phyloP scores from a whole-genome alignment of 225 moss, liverwort and hornwort species.

The Sphagnum contortum region DNA sequence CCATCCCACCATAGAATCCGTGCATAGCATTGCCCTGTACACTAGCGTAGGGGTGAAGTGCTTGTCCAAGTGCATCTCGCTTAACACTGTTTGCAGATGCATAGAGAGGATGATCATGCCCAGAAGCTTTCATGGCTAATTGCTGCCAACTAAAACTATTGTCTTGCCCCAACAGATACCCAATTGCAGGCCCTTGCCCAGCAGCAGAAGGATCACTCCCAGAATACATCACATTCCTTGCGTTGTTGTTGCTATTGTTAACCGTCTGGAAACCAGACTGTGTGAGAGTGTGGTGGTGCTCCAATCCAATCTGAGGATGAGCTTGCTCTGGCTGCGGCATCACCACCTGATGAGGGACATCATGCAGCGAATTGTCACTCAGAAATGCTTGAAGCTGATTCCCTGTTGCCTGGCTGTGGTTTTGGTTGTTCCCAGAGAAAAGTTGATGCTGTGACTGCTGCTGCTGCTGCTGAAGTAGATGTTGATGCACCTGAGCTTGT shows the following conservation, averaged over 20 bases:
- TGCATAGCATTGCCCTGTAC: constrained; percentile 51
- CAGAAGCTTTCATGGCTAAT: constrained; percentile 84
- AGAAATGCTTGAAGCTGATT: constrained; percentile 86
- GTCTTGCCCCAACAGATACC: constrained; percentile 84
- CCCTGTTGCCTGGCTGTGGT: constrained; percentile 51
- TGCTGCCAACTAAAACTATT: constrained; percentile 97
- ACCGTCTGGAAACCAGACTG: constrained; percentile 42
- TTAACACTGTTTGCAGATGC: constrained; percentile 48
- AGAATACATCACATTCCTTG: constrained; percentile 43
- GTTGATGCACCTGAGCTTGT: constrained; percentile 57
- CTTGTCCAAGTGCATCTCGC: constrained; percentile 44
- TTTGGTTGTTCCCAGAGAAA: constrained; percentile 26
- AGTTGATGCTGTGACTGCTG: constrained; percentile 64
- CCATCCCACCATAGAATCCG: constrained; percentile 42
- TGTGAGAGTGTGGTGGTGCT: constrained; percentile 46
- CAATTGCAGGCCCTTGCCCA: constrained; percentile 74
- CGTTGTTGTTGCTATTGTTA: constrained; percentile 22
- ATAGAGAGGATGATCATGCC: constrained; percentile 60
- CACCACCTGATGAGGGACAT: constrained; percentile 62
- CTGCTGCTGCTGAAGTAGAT: constrained; percentile 18
- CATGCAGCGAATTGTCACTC: constrained; percentile 74
- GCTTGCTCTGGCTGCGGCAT: constrained; percentile 48
- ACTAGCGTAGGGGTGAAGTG: constrained; percentile 42
- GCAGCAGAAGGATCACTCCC: constrained; percentile 27
- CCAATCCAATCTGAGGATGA: constrained; percentile 40